Evolutionary conservation across 1,139 yeast species (phyloP).

Genomic region (Debaryomyces psychrophilus): DNA sequence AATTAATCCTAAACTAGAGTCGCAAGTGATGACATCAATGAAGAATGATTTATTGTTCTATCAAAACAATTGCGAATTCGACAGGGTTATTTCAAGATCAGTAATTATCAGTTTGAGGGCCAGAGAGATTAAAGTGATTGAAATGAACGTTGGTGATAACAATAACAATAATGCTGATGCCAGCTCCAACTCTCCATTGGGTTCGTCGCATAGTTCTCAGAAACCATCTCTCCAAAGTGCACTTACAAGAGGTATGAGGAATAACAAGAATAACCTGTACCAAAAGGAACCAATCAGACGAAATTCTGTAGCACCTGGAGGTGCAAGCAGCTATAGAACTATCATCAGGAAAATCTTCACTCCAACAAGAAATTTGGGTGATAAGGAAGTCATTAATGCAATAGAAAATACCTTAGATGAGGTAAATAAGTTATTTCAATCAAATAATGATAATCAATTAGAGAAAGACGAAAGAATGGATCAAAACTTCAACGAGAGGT

Average conservation of each 20-base stretch:
- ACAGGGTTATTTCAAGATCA: conserved; percentile 38
- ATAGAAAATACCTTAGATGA: conserved; percentile 33
- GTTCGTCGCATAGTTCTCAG: conserved; percentile 2
- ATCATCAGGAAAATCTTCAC: conserved; percentile 41
- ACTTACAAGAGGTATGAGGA: conserved; percentile 2
- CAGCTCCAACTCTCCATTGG: conserved; percentile 10
- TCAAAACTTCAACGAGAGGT: conserved; percentile 24
- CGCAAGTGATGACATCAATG: conserved; percentile 56
- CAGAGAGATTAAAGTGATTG: conserved; percentile 58
- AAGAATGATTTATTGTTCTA: conserved; percentile 54
- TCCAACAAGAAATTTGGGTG: conserved; percentile 38
- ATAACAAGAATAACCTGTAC: not conserved
- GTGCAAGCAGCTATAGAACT: conserved; percentile 35
- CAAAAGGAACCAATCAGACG: not conserved
- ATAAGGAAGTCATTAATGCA: conserved; percentile 28
- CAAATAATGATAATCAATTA: conserved; percentile 3
- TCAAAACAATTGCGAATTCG: conserved; percentile 41
- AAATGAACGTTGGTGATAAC: conserved; percentile 28
- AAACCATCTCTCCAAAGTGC: conserved; percentile 1
- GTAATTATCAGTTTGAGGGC: conserved; percentile 55
- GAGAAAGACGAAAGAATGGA: conserved; percentile 6
- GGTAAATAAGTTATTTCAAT: conserved; percentile 28
- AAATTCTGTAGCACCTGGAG: not conserved
- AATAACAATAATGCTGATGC: not conserved
- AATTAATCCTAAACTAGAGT: conserved; percentile 52